These are phyloP conservation scores for Canna indica DNA, from an alignment of 176 grass and related monocot species.

Conservation along the genomic window DNA sequence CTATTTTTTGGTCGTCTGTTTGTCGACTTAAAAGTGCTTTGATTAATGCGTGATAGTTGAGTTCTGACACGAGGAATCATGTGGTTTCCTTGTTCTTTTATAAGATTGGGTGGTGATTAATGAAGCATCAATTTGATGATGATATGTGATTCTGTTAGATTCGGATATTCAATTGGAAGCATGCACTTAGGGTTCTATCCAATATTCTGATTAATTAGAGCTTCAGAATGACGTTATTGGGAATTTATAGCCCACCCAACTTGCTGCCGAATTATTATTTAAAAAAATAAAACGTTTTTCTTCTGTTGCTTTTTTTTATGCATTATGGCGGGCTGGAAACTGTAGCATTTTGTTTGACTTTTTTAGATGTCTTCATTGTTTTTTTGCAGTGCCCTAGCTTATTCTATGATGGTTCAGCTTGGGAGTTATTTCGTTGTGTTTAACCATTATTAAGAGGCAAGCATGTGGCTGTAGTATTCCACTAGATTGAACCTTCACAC, in stretches of 20 bases:
- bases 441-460: too few relatives aligned
- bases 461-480: too few relatives aligned
- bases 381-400: too few relatives aligned
- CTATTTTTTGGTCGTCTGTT: not conserved
- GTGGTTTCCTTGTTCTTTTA: not conserved
- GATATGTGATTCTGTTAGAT: not conserved
- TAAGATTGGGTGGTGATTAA: not conserved
- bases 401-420: too few relatives aligned
- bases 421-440: too few relatives aligned
- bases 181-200: not conserved
- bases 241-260: not conserved
- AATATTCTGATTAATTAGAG: not conserved
- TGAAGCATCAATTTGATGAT: not conserved
- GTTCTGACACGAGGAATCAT: not conserved
- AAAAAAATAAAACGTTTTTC: too few relatives aligned
- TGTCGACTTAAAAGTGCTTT: not conserved
- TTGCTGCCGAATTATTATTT: not conserved
- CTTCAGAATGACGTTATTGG: not conserved
- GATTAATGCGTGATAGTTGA: not conserved
- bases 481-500: too few relatives aligned
- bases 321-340: not conserved
- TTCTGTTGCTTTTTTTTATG: not conserved
- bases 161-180: not conserved
- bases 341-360: not conserved
- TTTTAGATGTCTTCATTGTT: too few relatives aligned